Conservation (phyloP, 2,329 filamentous ascomycete genomes). For the Paradendryphiella salina region DNA sequence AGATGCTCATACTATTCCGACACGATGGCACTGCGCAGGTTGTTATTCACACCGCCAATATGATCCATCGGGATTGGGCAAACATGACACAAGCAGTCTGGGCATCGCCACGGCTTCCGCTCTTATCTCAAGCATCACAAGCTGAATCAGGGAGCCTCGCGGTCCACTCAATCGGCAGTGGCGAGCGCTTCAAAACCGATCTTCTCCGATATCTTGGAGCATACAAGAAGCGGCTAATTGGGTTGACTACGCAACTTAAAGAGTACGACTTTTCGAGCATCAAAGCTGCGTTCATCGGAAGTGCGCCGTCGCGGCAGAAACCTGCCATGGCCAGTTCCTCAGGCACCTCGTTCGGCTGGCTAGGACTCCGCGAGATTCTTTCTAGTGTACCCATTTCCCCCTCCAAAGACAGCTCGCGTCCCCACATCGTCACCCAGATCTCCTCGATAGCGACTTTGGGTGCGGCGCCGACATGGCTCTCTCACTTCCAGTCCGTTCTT, state of each 20-base stretch:
- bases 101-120: constrained; percentile 71
- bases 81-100: constrained; percentile 87
- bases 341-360: constrained; percentile 74
- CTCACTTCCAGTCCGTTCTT: constrained; percentile 53
- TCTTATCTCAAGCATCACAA: constrained; percentile 27
- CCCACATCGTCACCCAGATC: constrained; percentile 62
- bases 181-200: constrained; percentile 73
- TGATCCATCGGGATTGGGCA: constrained; percentile 84
- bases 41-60: constrained; percentile 86
- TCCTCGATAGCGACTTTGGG: constrained; percentile 84
- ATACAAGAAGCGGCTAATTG: constrained; percentile 64
- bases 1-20: constrained; percentile 81
- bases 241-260: constrained; percentile 61
- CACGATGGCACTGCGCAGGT: constrained; percentile 77
- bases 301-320: constrained; percentile 70
- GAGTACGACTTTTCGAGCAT: constrained; percentile 71
- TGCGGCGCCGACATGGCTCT: constrained; percentile 70
- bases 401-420: constrained; percentile 36
- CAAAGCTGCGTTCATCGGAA: constrained; percentile 73
- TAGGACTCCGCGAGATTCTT: constrained; percentile 65
- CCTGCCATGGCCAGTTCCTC: constrained; percentile 49
- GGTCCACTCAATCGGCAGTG: constrained; percentile 58
- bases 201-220: constrained; percentile 70
- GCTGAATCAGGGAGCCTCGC: neutral
- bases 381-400: constrained; percentile 49